Conservation (phyloP, 2,329 filamentous ascomycete genomes). For the Arachnomyces sp. region DNA sequence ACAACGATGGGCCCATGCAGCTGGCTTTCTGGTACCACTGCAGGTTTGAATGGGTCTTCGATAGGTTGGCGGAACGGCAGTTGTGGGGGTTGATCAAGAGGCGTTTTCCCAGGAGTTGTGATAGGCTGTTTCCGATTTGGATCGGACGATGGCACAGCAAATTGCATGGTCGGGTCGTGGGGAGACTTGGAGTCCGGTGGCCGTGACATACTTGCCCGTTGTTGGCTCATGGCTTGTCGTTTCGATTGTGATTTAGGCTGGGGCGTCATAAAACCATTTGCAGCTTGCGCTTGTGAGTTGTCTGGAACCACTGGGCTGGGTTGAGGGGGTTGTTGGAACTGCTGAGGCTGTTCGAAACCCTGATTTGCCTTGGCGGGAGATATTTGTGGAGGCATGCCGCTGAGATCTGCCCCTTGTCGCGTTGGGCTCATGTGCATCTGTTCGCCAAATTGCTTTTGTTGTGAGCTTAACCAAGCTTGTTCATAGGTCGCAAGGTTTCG, state of each 20-base stretch:
- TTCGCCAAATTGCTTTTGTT: constrained; percentile 36
- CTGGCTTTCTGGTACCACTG: constrained; percentile 40
- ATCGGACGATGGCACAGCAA: constrained; percentile 7
- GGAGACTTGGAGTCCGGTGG: constrained; percentile 19
- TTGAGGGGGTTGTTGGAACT: constrained; percentile 26
- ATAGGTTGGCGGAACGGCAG: constrained; percentile 31
- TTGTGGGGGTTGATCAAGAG: constrained; percentile 14
- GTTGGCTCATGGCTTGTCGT: constrained; percentile 13
- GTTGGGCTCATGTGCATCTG: constrained; percentile 36
- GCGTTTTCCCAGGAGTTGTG: constrained; percentile 15
- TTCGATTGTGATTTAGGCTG: constrained; percentile 27
- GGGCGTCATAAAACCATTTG: constrained; percentile 34
- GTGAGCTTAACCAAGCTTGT: constrained; percentile 36
- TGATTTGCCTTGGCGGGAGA: constrained; percentile 43
- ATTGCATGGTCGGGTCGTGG: constrained; percentile 11
- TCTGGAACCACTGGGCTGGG: constrained; percentile 21
- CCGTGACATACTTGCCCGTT: constrained; percentile 19
- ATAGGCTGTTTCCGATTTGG: constrained; percentile 10
- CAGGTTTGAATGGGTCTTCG: constrained; percentile 39
- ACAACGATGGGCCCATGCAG: constrained; percentile 67
- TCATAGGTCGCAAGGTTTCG: constrained; percentile 71
- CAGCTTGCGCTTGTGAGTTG: constrained; percentile 22
- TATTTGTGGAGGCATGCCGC: constrained; percentile 37
- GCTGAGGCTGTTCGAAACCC: constrained; percentile 32
- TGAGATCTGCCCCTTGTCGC: constrained; percentile 26